A percentile compares a stretch with the other conserved stretches of the same genome.
These are phyloP conservation scores for Cerrena zonata DNA, from an alignment of 1,284 basidiomycete species.

Conservation along the genomic window DNA sequence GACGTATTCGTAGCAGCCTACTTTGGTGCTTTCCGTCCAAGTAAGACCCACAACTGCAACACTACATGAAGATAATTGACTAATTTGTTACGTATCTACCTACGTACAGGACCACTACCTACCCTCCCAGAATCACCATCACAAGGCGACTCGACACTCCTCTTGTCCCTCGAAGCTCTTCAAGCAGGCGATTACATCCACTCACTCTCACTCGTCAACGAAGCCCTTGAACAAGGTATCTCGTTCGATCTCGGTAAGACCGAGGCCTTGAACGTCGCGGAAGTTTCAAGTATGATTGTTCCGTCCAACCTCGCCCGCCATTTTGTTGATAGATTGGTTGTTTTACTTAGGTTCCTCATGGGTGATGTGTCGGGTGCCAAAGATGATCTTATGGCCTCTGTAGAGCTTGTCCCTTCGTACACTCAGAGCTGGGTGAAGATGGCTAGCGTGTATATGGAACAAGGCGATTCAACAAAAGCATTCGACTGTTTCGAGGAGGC, in stretches of 20 bases:
- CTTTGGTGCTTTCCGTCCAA: constrained; percentile 91
- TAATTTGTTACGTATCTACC: constrained; percentile 7
- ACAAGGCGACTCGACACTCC: constrained; percentile 79
- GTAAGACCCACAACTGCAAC: constrained; percentile 36
- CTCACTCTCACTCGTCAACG: constrained; percentile 75
- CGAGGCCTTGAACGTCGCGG: constrained; percentile 91
- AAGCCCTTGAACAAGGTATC: constrained; percentile 84
- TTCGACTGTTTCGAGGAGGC: constrained; percentile 92
- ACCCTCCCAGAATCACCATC: constrained; percentile 71
- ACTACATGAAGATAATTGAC: background rate
- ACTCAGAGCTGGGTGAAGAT: constrained; percentile 96
- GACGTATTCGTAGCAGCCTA: constrained; percentile 93
- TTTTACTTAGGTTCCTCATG: constrained; percentile 68
- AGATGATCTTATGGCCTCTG: constrained; percentile 75
- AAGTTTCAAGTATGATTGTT: constrained; percentile 78
- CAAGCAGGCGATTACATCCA: constrained; percentile 84
- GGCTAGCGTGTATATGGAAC: constrained; percentile 96
- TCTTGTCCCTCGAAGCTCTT: constrained; percentile 79
- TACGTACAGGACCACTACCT: constrained; percentile 56
- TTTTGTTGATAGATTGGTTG: background rate
- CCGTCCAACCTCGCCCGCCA: background rate
- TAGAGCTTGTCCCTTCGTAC: constrained; percentile 69
- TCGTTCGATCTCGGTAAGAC: constrained; percentile 75
- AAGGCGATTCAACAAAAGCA: constrained; percentile 73
- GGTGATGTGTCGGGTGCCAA: constrained; percentile 84